Base-by-base conservation (phyloP, 208 protist species). In the Blastocrithidia nonstop region DNA sequence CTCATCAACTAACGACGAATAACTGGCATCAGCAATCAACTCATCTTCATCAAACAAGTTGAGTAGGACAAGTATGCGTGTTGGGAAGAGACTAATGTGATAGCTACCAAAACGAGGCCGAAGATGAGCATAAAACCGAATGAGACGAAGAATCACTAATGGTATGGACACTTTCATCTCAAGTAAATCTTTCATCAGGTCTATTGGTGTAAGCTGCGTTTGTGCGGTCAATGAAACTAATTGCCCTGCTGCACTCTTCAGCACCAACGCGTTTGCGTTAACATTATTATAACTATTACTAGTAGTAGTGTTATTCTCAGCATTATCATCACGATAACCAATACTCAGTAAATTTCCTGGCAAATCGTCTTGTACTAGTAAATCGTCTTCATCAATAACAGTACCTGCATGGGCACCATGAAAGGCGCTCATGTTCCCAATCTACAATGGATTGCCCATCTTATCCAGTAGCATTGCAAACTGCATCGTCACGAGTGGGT, bases 21-120 rank as follows among this genome's bases (percentile, higher is more conserved):
- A 89, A 15, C 57, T 70, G 16, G 57, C 50, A 50, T 89, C 79
- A 28, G 75, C 52, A 8, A 74, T 55, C 13, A 90, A 57, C 45
- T 93, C 84, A 28, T 87, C 76, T 45, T 89, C 77, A 46, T 89
- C 79, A 52, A 93, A 89, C 1, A 90, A 51, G 49, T 93, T 93
- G 8, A 93, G 21, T 41, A 93, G 60, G 11, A 74, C 76, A 1
- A 93, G 61, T 6, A 93, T 47, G 43, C 74, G 72, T 2, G 84
- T 90, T 6, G 84, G 69, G 55, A 57, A 87, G 36, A 88, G 61
- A 16, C 70, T 63, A n/a, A 85, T 59, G 45, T 75, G 60, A 21
- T 57, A 63, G 33, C 71, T 74, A 7, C 50, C 66, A 57, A 76
- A 88, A n/a, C 81, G 45, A n/a, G 78, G 62, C 6, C 58, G 45